Conservation (phyloP, 2,329 filamentous ascomycete genomes). For the Trichophyton equinum region DNA sequence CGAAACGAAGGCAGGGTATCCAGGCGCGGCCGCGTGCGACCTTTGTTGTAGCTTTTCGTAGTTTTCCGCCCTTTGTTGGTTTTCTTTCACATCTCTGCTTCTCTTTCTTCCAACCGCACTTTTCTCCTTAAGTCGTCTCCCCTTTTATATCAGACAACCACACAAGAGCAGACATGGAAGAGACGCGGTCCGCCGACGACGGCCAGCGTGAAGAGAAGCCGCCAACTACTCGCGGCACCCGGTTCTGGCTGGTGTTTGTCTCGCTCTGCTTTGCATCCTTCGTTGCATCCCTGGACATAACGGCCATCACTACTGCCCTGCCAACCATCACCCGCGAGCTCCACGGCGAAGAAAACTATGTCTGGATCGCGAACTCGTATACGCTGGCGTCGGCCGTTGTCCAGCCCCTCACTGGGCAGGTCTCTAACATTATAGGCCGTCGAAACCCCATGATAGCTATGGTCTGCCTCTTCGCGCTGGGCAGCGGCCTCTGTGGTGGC, state of each 20-base stretch:
- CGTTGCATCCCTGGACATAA: constrained; percentile 1
- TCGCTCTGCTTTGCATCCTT: not conserved
- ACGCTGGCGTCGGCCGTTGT: not conserved
- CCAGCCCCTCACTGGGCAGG: constrained; percentile 7
- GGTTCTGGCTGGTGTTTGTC: not conserved
- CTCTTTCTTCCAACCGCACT: not conserved
- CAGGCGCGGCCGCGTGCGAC: not conserved
- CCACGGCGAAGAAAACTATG: constrained; percentile 1
- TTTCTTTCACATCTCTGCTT: not conserved
- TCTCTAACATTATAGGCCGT: constrained; percentile 10
- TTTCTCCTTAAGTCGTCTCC: not conserved
- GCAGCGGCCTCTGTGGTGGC: constrained; percentile 33
- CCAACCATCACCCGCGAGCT: constrained; percentile 5
- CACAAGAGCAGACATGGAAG: not conserved
- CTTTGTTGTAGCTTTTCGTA: not conserved
- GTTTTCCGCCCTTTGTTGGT: not conserved
- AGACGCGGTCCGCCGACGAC: not conserved
- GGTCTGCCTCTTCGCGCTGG: constrained; percentile 31
- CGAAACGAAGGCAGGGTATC: not conserved
- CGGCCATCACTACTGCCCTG: constrained; percentile 7
- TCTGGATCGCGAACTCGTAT: constrained; percentile 6
- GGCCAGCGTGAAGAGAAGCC: not conserved
- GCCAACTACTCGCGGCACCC: not conserved
- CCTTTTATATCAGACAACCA: not conserved
- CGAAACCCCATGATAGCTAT: constrained; percentile 17